Conservation (phyloP, 164 flowering plant species). For the Amborella trichopoda region DNA sequence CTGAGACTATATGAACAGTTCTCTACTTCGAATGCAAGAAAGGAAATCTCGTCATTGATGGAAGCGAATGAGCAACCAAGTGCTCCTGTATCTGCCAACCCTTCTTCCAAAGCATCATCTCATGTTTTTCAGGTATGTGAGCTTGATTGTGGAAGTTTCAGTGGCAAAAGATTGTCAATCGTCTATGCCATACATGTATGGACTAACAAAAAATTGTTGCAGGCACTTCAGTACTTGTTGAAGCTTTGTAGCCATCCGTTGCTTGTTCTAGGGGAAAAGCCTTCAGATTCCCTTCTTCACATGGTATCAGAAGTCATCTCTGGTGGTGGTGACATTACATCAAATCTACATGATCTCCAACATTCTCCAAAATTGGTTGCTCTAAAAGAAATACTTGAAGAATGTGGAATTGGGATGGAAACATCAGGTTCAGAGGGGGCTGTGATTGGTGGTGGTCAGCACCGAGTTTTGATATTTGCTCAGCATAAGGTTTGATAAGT, state of each 20-base stretch:
- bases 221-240: constrained; percentile 96
- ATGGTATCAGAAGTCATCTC: constrained; percentile 49
- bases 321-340: constrained; percentile 31
- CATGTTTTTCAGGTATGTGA: constrained; percentile 87
- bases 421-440: constrained; percentile 52
- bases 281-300: constrained; percentile 35
- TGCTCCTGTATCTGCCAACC: constrained; percentile 7
- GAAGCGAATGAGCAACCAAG: constrained; percentile 30
- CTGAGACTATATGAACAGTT: constrained; percentile 85
- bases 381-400: constrained; percentile 91
- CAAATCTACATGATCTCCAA: constrained; percentile 69
- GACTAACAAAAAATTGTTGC: too few species aligned
- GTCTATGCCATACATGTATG: too few species aligned
- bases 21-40: constrained; percentile 74
- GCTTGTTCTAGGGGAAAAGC: constrained; percentile 72
- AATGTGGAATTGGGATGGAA: constrained; percentile 95
- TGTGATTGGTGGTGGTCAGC: constrained; percentile 58
- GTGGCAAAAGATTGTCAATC: not conserved
- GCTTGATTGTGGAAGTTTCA: not conserved
- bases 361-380: constrained; percentile 97
- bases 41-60: constrained; percentile 69
- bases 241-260: constrained; percentile 99
- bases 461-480: constrained; percentile 90
- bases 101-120: constrained; percentile 68
- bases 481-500: constrained; percentile 65